Evolutionary conservation across 2,329 filamentous ascomycete genomes (phyloP), one percentile per base, ranked within the genome.

Genomic region (Gnomoniopsis sp.): DNA sequence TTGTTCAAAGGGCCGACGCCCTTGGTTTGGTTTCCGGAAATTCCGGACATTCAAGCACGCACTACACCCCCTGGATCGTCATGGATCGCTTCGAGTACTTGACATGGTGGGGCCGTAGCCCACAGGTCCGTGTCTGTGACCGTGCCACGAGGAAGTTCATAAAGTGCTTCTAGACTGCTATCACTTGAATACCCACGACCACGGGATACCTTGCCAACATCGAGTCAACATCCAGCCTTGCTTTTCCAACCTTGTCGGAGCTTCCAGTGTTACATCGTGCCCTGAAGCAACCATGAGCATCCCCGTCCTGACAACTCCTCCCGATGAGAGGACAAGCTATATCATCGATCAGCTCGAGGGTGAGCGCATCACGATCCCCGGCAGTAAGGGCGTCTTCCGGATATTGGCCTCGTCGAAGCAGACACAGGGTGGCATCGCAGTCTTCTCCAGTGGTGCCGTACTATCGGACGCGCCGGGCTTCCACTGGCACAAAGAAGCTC

Each of bases 401-500:
- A 77, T 83, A 43, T 67, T 82, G 2, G 75, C 79, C 8, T 82
- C 80, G 0, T 75, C 78, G 4, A 78, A 79, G 63, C 79, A 83
- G 63, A 82, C 77, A 2, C 72, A 77, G 63, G 77, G 79, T 38
- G 70, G 76, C 17, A 81, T 83, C 65, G 75, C 79, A 3, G 75
- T 83, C 15, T 80, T 83, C 59, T 69, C 73, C 3, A 80, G 77
- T 46, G 79, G 78, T 7, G 79, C 78, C 0, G 75, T 77, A 2
- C 70, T 77, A 4, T 71, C 73, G 3, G 75, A 75, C 47, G 75
- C 77, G 0, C 75, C 77, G 2, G 82, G 81, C 0, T 85, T 84
- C 63, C 82, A 85, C 67, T 83, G 77, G 64, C 83, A 85, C 63
- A 74, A 75, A 34, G 75, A 84, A 53, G 78, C 82, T 0, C 82